Base-by-base conservation (phyloP, 441 rosid genomes). In the Manihot esculenta region DNA sequence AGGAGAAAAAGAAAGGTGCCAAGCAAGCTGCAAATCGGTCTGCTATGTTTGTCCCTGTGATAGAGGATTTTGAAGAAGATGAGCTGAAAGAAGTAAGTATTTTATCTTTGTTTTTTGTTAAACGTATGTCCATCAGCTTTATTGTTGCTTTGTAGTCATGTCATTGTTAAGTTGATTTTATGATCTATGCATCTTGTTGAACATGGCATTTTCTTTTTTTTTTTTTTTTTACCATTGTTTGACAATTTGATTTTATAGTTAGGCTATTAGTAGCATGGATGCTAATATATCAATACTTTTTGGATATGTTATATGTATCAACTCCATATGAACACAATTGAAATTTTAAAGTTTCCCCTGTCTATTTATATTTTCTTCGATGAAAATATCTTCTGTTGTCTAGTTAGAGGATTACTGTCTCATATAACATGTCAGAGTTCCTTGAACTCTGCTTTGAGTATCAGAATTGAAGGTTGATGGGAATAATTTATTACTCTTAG, bases 31-130 rank as follows among this genome's bases (percentile, higher is more conserved):
- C 84, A 35, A 90, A 80, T 74, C 88, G 85, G 61, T 66, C 89
- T 78, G 73, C 81, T 59, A 76, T 56, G 78, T 78, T 82, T 70
- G 72, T 88, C 70, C 85, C 88, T 55, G 76, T 72, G 72, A 91
- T 93, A 50, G 94, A 96, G 64, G 92, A 93, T 70, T 90, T 88
- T 68, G 97, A 91, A 76, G 97, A 90, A 80, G 83, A 84, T 64
- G 97, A 89, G 76, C 72, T 96, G 73, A 80, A 81, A 75, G 96
- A 87, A 87, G 98, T 93, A 79, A 55, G 82, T 64, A 54, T 56
- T 62, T 77, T 62, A 54, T 54, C 42, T 54, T 45, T 35, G 7
- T 38, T 42, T 24, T 30, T 45, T 53, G 4, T 26, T 61, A 42
- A 12, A 17, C 7, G n/a, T 44, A 30, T 14, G 8, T 7, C 30